These are phyloP conservation scores for Escovopsis sp. DNA, from an alignment of 2,329 filamentous ascomycete species.

Conservation along the genomic window DNA sequence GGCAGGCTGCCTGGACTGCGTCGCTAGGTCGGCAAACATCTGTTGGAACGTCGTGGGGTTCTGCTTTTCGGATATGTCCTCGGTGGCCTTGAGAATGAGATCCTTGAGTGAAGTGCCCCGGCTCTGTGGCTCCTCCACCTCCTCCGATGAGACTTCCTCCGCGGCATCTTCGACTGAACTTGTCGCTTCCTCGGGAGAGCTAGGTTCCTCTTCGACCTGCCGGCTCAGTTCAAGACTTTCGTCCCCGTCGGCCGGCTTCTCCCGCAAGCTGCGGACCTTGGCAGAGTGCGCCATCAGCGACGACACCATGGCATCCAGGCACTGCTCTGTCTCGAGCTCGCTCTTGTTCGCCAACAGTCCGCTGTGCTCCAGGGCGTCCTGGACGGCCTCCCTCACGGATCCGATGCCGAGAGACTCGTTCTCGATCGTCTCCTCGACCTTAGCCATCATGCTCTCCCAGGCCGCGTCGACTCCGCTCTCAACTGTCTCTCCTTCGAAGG, in stretches of 20 bases:
- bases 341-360: conserved; percentile 33
- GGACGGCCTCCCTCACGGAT: conserved; percentile 37
- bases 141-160: not conserved
- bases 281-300: conserved; percentile 26
- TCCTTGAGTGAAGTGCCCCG: conserved; percentile 25
- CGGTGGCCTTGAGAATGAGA: conserved; percentile 37
- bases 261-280: conserved; percentile 11
- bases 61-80: conserved; percentile 26
- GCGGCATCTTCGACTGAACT: not conserved
- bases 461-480: conserved; percentile 18
- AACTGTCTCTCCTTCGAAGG: no score
- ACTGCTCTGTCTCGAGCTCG: conserved; percentile 29
- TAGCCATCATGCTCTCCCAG: conserved; percentile 40
- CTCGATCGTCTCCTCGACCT: conserved; percentile 42
- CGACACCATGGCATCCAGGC: conserved; percentile 35
- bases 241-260: conserved; percentile 5
- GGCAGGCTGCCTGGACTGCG: conserved; percentile 16
- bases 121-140: conserved; percentile 5
- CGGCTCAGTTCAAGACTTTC: conserved; percentile 1
- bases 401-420: conserved; percentile 39
- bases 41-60: conserved; percentile 36
- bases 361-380: conserved; percentile 39
- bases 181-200: not conserved
- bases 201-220: not conserved
- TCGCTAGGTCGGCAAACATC: conserved; percentile 34